A percentile compares a stretch with the other conserved stretches of the same genome.
Conservation (phyloP, 768 basidiomycete genomes). For the Rhodotorula sphaerocarpa region DNA sequence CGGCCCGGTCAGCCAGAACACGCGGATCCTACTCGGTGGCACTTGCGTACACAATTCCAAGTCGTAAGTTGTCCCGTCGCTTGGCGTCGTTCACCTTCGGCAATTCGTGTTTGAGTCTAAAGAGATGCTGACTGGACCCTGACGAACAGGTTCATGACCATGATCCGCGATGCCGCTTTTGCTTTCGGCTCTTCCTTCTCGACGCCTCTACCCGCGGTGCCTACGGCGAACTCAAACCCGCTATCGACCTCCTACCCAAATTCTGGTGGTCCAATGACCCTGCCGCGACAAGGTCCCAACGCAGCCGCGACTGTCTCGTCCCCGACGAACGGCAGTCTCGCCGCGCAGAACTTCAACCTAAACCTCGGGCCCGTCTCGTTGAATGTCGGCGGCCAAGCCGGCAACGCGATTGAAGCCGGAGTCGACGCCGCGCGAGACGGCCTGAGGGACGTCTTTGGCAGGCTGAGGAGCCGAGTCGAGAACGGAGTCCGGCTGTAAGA, state of each 20-base stretch:
- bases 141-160: constrained; percentile 65
- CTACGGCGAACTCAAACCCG: background rate
- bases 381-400: constrained; percentile 39
- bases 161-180: constrained; percentile 62
- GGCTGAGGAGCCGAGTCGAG: constrained; percentile 70
- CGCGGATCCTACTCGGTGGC: constrained; percentile 78
- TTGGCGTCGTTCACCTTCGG: background rate
- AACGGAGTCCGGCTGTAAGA: constrained; percentile 18
- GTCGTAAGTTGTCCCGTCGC: constrained; percentile 59
- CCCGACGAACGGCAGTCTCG: too few species aligned
- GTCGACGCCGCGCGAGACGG: constrained; percentile 85
- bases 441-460: constrained; percentile 74
- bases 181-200: constrained; percentile 46
- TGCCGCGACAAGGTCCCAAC: background rate
- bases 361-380: constrained; percentile 24
- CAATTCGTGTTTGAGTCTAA: background rate
- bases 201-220: constrained; percentile 46
- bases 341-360: constrained; percentile 11
- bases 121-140: background rate
- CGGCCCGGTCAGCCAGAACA: constrained; percentile 51
- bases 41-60: constrained; percentile 92
- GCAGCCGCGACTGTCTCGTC: background rate
- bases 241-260: background rate
- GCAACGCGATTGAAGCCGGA: constrained; percentile 37
- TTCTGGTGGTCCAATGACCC: background rate